A percentile compares a stretch with the other conserved stretches of the same genome.
Evolutionary conservation across 2,329 filamentous ascomycete genomes (phyloP).

Genomic region (Ophiocordyceps camponoti-rufipedis): DNA sequence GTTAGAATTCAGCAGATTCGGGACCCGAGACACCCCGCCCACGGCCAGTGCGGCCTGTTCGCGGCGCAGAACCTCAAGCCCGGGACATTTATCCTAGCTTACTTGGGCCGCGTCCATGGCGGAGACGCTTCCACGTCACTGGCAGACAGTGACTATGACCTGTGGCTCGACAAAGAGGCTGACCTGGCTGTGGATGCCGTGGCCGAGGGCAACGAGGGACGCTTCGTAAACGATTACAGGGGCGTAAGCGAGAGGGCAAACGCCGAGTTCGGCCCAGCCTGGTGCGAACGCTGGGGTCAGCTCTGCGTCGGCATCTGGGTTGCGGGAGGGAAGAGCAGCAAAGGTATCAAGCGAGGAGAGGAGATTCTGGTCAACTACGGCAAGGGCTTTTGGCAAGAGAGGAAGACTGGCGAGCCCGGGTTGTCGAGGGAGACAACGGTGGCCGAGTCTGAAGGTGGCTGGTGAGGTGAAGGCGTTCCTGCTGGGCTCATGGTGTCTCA

Average conservation of each 20-base stretch:
- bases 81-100: slow-evolving; percentile 39
- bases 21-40: slow-evolving; percentile 33
- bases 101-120: slow-evolving; percentile 38
- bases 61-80: slow-evolving; percentile 33
- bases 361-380: slow-evolving; percentile 51
- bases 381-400: slow-evolving; percentile 45
- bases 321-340: slow-evolving; percentile 13
- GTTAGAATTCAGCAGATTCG: slow-evolving; percentile 37
- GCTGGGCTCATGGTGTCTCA: neutral
- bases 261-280: slow-evolving; percentile 40
- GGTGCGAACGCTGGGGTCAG: slow-evolving; percentile 32
- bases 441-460: neutral
- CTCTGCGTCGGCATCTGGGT: slow-evolving; percentile 41
- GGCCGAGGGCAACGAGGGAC: slow-evolving; percentile 39
- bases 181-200: slow-evolving; percentile 41
- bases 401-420: slow-evolving; percentile 6
- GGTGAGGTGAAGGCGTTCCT: neutral
- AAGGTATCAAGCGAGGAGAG: slow-evolving; percentile 29
- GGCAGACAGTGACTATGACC: slow-evolving; percentile 35
- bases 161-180: slow-evolving; percentile 39
- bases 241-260: slow-evolving; percentile 35
- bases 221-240: slow-evolving; percentile 50
- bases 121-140: slow-evolving; percentile 12
- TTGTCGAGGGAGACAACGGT: neutral
- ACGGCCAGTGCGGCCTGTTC: slow-evolving; percentile 41